These are phyloP conservation scores for Geranomyces variabilis DNA, from an alignment of 192 early-diverging fungal genomes.

Conservation along the genomic window DNA sequence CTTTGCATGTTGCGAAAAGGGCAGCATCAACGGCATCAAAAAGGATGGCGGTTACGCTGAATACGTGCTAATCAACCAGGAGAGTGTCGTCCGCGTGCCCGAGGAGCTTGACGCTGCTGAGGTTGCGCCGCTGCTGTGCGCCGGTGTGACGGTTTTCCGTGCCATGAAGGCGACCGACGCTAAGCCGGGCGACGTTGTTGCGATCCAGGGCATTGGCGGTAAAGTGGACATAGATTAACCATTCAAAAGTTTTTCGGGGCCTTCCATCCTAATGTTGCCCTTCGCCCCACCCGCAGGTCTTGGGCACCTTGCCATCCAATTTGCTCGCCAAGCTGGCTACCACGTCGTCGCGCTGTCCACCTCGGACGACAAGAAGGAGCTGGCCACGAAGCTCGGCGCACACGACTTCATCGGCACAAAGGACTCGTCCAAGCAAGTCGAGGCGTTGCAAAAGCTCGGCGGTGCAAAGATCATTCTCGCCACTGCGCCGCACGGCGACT, in stretches of 20 bases:
- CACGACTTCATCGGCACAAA: conserved; percentile 16
- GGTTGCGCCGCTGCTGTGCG: conserved; percentile 79
- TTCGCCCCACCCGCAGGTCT: conserved; percentile 40
- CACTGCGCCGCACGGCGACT: conserved; percentile 27
- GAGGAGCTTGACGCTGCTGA: conserved; percentile 59
- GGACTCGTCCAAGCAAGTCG: conserved; percentile 12
- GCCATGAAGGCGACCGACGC: conserved; percentile 61
- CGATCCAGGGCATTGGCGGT: conserved; percentile 77
- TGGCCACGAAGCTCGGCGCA: conserved; percentile 31
- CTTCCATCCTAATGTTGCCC: no score
- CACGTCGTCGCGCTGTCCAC: conserved; percentile 36
- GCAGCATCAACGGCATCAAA: conserved; percentile 50
- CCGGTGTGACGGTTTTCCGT: conserved; percentile 76
- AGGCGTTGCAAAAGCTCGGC: conserved; percentile 12
- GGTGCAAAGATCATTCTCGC: conserved; percentile 35
- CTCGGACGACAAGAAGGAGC: conserved; percentile 18
- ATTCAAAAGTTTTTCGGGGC: no score
- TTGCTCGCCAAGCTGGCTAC: conserved; percentile 33
- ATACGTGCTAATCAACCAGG: conserved; percentile 56
- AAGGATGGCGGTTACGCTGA: conserved; percentile 66
- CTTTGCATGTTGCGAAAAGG: conserved; percentile 59
- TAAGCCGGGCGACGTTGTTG: conserved; percentile 66
- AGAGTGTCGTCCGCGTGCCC: conserved; percentile 62
- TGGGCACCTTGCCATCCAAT: conserved; percentile 63
- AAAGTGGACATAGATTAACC: no score